Evolutionary conservation across 2,329 filamentous ascomycete species (phyloP).

Genomic region (Hypoxylon sp.): DNA sequence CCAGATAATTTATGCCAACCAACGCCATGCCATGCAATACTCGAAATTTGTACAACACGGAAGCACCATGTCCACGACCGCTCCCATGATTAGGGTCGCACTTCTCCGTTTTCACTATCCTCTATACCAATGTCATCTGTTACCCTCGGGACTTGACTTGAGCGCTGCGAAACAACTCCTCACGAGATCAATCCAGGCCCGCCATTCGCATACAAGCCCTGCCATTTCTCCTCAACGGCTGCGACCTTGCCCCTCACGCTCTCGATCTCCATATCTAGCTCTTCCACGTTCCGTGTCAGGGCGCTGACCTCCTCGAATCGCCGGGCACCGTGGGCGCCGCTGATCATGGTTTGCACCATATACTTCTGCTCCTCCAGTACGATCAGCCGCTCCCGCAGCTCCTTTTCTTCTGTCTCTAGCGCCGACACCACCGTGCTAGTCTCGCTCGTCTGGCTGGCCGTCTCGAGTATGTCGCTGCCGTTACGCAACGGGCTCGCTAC

Average conservation of each 20-base stretch:
- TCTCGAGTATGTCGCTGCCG: constrained; percentile 61
- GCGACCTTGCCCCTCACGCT: constrained; percentile 74
- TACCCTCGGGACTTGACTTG: background rate
- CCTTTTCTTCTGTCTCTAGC: constrained; percentile 86
- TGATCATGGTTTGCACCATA: constrained; percentile 88
- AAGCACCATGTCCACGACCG: background rate
- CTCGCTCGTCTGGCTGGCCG: constrained; percentile 66
- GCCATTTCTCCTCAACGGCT: constrained; percentile 74
- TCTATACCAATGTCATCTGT: background rate
- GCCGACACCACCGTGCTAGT: constrained; percentile 68
- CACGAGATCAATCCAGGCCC: constrained; percentile 30
- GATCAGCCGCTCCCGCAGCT: constrained; percentile 82
- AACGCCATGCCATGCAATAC: constrained; percentile 51
- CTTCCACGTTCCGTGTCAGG: constrained; percentile 83
- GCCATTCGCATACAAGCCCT: constrained; percentile 64
- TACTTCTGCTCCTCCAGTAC: constrained; percentile 93
- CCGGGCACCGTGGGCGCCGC: constrained; percentile 79
- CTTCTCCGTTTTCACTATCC: background rate
- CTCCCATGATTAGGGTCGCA: background rate
- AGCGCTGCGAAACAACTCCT: background rate
- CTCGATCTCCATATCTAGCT: constrained; percentile 84
- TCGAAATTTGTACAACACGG: constrained; percentile 16
- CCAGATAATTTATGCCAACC: constrained; percentile 37
- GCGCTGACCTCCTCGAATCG: constrained; percentile 90
- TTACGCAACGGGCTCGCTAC: constrained; percentile 61